Base-by-base conservation (phyloP, 2,329 filamentous ascomycete genomes). In the Claviceps pazoutovae region DNA sequence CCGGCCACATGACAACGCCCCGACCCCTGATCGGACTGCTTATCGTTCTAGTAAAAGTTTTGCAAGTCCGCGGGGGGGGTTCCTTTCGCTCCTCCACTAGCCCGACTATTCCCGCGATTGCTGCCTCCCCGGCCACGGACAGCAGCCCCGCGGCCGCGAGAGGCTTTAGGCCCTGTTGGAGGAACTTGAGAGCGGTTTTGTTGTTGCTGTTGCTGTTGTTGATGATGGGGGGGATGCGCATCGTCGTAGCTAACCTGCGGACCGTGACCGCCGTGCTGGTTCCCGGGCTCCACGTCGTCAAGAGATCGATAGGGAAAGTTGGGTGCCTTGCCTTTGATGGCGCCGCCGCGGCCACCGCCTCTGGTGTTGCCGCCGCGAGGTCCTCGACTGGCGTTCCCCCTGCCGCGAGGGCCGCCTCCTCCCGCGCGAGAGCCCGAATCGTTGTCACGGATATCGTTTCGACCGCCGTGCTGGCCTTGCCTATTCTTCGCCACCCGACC, bases 241-340 rank as follows among this genome's bases (percentile, higher is more conserved):
- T 76, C 74, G 47, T 75, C 73, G 55, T 76, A 77, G 43, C 71
- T 71, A n/a, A 74, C 69, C 38, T 65, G 63, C 54, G 66, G 61
- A 9, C 66, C 65, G 46, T 68, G 70, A 9, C 69, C 70, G 34
- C 67, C 69, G 38, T 72, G 69, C 54, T 69, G 69, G 45, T 74
- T 72, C 47, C 69, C 69, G 44, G 70, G 67, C 26, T 74, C 75
- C 30, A 82, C 72, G 58, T 88, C 84, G 62, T 87, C 84, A 2
- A 87, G 71, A 2, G 82, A 86, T 53, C 76, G 75, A 62, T 88
- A 87, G 55, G 74, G 71, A 52, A 71, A 68, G 26, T 73, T 73
- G 21, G 74, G 74, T 26, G 71, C 67, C 46, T 76, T 69, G 11
- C 75, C 71, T 46, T 76, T 64, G 5, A 70, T 68, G 17, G 67